Evolutionary conservation across 2,329 filamentous ascomycete genomes (phyloP).

Genomic region (Tolypocladium pustulatum): DNA sequence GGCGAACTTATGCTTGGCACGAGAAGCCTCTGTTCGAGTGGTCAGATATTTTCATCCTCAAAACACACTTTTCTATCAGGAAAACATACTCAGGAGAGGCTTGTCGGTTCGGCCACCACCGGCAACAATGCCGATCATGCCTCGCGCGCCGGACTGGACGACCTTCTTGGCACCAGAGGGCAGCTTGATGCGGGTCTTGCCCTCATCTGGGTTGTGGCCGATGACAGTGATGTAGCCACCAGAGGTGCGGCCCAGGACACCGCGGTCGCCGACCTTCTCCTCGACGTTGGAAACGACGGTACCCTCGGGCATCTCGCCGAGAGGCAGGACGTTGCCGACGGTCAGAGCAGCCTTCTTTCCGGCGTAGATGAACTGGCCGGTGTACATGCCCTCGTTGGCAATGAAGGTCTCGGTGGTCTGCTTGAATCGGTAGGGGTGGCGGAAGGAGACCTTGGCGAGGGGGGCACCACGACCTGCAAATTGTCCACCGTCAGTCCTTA

Average conservation of each 20-base stretch:
- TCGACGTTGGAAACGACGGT: constrained; percentile 99
- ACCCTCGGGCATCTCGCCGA: constrained; percentile 93
- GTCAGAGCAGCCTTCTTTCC: constrained; percentile 97
- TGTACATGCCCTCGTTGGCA: constrained; percentile 99
- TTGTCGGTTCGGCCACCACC: constrained; percentile 99
- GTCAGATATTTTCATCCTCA: not conserved
- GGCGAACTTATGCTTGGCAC: constrained; percentile 99
- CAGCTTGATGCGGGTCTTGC: constrained; percentile 99
- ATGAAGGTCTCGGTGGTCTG: constrained; percentile 98
- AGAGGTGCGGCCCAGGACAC: constrained; percentile 89
- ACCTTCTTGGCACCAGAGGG: constrained; percentile 99
- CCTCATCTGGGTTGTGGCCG: constrained; percentile 96
- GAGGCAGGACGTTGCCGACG: constrained; percentile 94
- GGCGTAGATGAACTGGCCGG: constrained; percentile 99
- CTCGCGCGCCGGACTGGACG: constrained; percentile 79
- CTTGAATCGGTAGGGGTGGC: constrained; percentile 97
- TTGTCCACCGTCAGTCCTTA: constrained; percentile 13
- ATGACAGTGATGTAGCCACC: constrained; percentile 99
- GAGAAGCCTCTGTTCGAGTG: constrained; percentile 73
- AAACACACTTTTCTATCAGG: not conserved
- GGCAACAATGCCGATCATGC: constrained; percentile 99
- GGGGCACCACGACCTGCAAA: constrained; percentile 70
- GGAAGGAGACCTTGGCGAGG: constrained; percentile 93
- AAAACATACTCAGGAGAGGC: constrained; percentile 75
- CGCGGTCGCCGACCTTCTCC: constrained; percentile 97